These are phyloP conservation scores for Dioszegia hungarica DNA, from an alignment of 768 basidiomycete genomes.

Conservation along the genomic window DNA sequence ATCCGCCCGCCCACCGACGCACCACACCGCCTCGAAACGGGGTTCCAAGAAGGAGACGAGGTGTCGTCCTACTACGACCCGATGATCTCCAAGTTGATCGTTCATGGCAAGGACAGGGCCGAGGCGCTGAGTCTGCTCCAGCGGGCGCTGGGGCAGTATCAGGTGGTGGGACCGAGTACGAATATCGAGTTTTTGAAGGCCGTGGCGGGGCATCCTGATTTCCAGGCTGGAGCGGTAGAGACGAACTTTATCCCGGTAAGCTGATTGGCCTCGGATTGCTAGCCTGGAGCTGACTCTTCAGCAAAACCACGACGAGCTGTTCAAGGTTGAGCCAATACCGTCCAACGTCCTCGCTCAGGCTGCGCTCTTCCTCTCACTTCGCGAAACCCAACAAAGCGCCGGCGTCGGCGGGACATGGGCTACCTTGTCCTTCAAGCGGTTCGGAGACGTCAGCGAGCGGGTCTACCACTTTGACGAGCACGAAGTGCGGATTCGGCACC, in stretches of 20 bases:
- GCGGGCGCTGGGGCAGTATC: slow-evolving; percentile 77
- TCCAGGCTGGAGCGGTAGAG: slow-evolving; percentile 74
- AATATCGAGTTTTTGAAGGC: slow-evolving; percentile 82
- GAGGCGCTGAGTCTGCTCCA: slow-evolving; percentile 77
- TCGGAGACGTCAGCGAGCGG: slow-evolving; percentile 65
- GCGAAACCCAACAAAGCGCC: slow-evolving; percentile 57
- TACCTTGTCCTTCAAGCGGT: slow-evolving; percentile 66
- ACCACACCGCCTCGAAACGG: slow-evolving; percentile 80
- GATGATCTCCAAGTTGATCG: slow-evolving; percentile 59
- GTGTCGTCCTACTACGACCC: slow-evolving; percentile 46
- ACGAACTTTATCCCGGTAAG: slow-evolving; percentile 84
- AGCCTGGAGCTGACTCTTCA: slow-evolving; percentile 45
- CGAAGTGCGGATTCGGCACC: slow-evolving; percentile 52
- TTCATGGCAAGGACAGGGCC: slow-evolving; percentile 74
- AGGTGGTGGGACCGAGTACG: slow-evolving; percentile 83
- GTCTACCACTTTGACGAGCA: slow-evolving; percentile 54
- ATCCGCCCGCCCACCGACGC: slow-evolving; percentile 75
- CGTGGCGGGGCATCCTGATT: slow-evolving; percentile 71
- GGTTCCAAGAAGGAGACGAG: slow-evolving; percentile 61
- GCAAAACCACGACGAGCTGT: slow-evolving; percentile 80
- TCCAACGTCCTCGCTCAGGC: slow-evolving; percentile 69
- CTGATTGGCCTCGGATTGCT: too few relatives aligned
- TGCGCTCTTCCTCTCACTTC: slow-evolving; percentile 63
- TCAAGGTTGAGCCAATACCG: slow-evolving; percentile 62
- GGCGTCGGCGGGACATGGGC: slow-evolving; percentile 58